Evolutionary conservation across 257 asterid genomes (phyloP), one percentile per base, ranked within the genome.

Genomic region (Rhazya stricta): DNA sequence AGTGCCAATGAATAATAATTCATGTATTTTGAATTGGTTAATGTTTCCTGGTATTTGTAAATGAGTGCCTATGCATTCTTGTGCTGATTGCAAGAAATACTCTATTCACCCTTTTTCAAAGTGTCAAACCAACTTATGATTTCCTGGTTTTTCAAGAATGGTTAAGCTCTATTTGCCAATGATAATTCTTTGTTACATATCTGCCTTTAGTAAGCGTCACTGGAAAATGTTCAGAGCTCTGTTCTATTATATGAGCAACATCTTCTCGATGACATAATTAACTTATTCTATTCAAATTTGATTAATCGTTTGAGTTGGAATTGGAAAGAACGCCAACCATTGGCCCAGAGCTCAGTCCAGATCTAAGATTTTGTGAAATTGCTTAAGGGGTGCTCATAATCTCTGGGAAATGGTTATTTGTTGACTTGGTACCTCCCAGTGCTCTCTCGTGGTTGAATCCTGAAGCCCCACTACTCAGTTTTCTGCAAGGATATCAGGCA

Each of bases 21-120:
- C 46, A 32, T 68, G 25, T 65, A 46, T 53, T 30, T 72, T 51
- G 72, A 73, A 67, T 76, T 60, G 72, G 54, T 71, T 57, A 39
- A 70, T 9, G 66, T 60, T 77, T 66, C 82, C 57, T 78, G 72
- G 71, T 78, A 62, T 58, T 63, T 76, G 83, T 84, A 76, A 71
- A 79, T 71, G 54, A 54, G 76, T 53, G 75, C 72, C 43, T 11
- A 72, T 74, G 51, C 66, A 13, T 15, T 63, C 72, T 68, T 68
- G 71, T 67, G 72, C 75, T 60, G 25, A 57, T 43, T 45, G 62
- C 61, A 66, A 39, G 75, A 43, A 58, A 51, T 27, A 48, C 71
- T 51, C 41, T 27, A 39, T 32, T n/a, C 50, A 39, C 37, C 56
- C 23, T 21, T 18, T 45, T 48, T 50, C 71, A 30, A 30, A 30